phyloP scores from a whole-genome alignment of 805 yeast genomes.

The Zygotorulaspora sp. region DNA sequence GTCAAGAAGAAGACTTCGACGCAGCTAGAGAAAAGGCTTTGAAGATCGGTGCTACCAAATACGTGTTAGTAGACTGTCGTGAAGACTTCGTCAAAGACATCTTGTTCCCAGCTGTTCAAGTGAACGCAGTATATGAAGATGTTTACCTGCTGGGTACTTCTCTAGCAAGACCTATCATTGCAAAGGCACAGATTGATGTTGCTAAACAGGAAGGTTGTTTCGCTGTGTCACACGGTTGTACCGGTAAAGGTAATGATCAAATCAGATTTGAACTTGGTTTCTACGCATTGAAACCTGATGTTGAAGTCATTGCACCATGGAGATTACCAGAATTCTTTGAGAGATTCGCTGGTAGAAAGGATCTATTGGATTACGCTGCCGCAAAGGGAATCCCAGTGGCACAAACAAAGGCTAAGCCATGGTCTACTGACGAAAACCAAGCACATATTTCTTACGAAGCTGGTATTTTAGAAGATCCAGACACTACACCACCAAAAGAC shows the following conservation, averaged over 20 bases:
- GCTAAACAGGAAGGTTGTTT: constrained; percentile 98
- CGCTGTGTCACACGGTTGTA: constrained; percentile 98
- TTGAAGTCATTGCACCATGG: constrained; percentile 98
- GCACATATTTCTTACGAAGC: constrained; percentile 99
- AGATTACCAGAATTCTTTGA: constrained; percentile 92
- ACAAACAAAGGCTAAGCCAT: constrained; percentile 98
- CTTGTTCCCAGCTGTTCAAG: constrained; percentile 91
- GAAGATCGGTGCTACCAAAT: constrained; percentile 95
- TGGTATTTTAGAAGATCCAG: constrained; percentile 98
- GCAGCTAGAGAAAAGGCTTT: constrained; percentile 96
- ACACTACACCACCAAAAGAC: constrained; percentile 98
- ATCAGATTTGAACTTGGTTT: constrained; percentile 96
- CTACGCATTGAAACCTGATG: constrained; percentile 97
- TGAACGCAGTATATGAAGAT: constrained; percentile 96
- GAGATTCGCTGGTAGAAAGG: constrained; percentile 97
- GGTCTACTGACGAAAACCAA: constrained; percentile 99
- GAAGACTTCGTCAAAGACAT: constrained; percentile 91
- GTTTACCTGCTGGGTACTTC: constrained; percentile 96
- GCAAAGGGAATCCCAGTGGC: constrained; percentile 88
- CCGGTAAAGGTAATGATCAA: constrained; percentile 99
- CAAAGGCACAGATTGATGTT: constrained; percentile 94
- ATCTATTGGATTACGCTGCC: constrained; percentile 88
- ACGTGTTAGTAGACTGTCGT: constrained; percentile 90
- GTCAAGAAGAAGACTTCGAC: constrained; percentile 98
- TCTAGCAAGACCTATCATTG: constrained; percentile 97